Conservation (phyloP, 2,329 filamentous ascomycete genomes). For the Arthrobotrys iridis region DNA sequence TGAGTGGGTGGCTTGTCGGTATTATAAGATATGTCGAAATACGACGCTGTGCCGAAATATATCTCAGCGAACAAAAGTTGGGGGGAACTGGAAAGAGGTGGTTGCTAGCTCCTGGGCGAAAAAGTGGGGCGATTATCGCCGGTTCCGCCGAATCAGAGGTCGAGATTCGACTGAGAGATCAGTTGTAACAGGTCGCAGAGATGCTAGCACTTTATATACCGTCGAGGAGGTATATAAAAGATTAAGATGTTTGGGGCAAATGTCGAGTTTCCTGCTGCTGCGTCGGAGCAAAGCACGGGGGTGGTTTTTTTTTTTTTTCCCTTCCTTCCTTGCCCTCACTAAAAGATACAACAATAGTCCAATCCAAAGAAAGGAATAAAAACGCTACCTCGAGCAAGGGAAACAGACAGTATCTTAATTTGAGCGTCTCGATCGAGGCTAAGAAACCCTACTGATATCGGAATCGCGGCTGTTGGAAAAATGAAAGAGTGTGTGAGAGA, state of each 20-base stretch:
- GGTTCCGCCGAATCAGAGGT: constrained; percentile 51
- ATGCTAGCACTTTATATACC: constrained; percentile 3
- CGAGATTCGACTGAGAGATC: constrained; percentile 36
- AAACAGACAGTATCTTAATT: neutral
- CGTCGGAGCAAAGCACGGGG: constrained; percentile 13
- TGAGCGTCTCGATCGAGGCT: constrained; percentile 2
- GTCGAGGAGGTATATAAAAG: constrained; percentile 33
- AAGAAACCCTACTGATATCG: constrained; percentile 25
- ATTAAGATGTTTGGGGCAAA: neutral
- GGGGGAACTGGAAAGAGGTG: neutral
- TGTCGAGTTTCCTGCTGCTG: neutral
- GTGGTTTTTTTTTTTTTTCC: neutral
- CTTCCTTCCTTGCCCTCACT: neutral
- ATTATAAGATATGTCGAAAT: constrained; percentile 32
- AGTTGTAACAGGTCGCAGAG: constrained; percentile 24
- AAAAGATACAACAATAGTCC: constrained; percentile 3
- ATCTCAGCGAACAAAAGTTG: constrained; percentile 24
- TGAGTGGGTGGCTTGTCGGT: constrained; percentile 26
- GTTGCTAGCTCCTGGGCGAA: constrained; percentile 31
- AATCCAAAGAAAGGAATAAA: constrained; percentile 6
- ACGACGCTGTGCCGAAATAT: constrained; percentile 33
- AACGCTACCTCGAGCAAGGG: constrained; percentile 1
- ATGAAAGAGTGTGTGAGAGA: neutral
- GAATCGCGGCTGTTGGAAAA: constrained; percentile 27
- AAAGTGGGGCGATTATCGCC: constrained; percentile 53